phyloP scores from a whole-genome alignment of 1,284 basidiomycete species.

The Puccinia coronata region DNA sequence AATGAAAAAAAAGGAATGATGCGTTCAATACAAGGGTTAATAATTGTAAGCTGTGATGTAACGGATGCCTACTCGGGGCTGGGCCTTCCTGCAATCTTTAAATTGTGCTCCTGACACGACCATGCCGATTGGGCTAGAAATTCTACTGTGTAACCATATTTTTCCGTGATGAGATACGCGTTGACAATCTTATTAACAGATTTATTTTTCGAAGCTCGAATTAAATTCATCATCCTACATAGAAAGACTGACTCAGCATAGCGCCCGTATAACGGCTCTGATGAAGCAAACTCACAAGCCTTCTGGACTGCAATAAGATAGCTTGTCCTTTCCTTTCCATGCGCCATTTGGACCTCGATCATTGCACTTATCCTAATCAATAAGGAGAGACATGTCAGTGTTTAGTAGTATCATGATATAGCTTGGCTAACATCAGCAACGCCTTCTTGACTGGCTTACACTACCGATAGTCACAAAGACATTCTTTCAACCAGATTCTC shows the following conservation, averaged over 20 bases:
- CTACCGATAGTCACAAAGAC: conserved; percentile 41
- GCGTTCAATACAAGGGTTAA: background rate
- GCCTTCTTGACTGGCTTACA: conserved; percentile 3
- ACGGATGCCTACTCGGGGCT: conserved; percentile 21
- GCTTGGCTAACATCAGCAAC: background rate
- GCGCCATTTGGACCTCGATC: conserved; percentile 21
- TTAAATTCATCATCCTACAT: conserved; percentile 45
- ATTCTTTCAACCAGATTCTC: conserved; percentile 12
- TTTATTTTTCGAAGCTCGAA: conserved; percentile 34
- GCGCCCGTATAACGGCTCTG: background rate
- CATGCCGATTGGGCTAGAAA: conserved; percentile 45
- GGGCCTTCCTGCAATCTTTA: conserved; percentile 43
- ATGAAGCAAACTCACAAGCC: conserved; percentile 33
- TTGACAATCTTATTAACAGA: conserved; percentile 41
- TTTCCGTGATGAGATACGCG: conserved; percentile 37
- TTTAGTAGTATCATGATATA: background rate
- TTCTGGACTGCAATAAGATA: conserved; percentile 46
- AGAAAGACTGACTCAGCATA: background rate
- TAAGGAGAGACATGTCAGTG: background rate
- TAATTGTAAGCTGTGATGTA: background rate
- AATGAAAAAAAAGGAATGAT: background rate
- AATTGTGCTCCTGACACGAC: conserved; percentile 44
- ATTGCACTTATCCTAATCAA: conserved; percentile 34
- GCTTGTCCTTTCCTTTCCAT: conserved; percentile 23
- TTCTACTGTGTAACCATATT: conserved; percentile 43